Evolutionary conservation across 192 early-diverging fungal genomes (phyloP).

Genomic region (Neocallimastix lanati): DNA sequence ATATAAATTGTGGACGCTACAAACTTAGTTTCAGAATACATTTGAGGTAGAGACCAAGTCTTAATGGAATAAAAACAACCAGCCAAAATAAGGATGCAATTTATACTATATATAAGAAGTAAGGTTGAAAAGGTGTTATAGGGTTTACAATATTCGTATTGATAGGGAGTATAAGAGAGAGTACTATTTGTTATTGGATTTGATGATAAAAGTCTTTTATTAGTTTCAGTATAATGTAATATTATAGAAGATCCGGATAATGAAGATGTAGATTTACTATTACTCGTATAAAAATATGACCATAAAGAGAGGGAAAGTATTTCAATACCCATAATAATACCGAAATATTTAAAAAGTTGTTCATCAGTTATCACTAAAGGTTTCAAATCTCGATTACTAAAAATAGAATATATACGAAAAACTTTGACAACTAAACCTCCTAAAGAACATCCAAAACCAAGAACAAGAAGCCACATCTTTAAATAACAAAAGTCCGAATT

Average conservation of each 20-base stretch:
- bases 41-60: background rate
- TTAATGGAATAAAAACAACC: background rate
- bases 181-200: no score
- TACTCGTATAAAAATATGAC: background rate
- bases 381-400: background rate
- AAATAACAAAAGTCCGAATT: background rate
- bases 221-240: no score
- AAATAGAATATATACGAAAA: background rate
- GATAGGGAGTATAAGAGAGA: no score
- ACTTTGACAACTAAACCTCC: background rate
- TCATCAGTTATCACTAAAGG: background rate
- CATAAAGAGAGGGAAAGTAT: background rate
- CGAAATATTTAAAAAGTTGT: background rate
- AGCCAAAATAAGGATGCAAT: background rate
- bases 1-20: background rate
- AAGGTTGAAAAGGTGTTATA: no score
- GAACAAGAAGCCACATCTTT: background rate
- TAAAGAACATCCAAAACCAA: background rate
- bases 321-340: background rate
- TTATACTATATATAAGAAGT: background rate
- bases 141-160: no score
- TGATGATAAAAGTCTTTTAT: no score
- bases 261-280: no score
- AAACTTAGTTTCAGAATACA: background rate
- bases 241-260: no score